These are phyloP conservation scores for Moringa oleifera DNA, from an alignment of 345 rosid species.

Conservation along the genomic window DNA sequence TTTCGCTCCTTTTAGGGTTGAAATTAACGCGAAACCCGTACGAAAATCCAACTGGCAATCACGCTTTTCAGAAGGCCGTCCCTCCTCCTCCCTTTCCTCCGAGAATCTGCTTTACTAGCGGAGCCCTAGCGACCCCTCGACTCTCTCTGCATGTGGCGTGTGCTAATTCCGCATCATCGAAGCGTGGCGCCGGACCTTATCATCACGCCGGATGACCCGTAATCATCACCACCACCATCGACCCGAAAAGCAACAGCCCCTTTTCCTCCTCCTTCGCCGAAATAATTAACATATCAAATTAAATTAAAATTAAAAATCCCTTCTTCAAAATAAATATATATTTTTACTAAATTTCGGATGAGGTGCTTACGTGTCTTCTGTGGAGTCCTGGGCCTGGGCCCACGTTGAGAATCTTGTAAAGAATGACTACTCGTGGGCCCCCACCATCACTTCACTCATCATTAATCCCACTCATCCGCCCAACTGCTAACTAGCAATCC, in stretches of 20 bases:
- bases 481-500: no score
- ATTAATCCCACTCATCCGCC: constrained; percentile 24
- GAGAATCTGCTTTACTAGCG: background rate
- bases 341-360: no score
- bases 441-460: constrained; percentile 16
- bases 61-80: background rate
- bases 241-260: background rate
- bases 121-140: no score
- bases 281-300: no score
- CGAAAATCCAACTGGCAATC: background rate
- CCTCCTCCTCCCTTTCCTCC: no score
- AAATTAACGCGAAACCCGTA: background rate
- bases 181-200: constrained; percentile 49
- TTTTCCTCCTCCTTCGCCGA: no score
- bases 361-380: background rate
- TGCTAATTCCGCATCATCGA: constrained; percentile 32
- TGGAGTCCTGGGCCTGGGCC: constrained; percentile 6
- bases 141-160: constrained; percentile 19
- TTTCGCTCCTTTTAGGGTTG: background rate
- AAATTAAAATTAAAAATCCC: no score
- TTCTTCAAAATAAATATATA: no score
- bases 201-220: constrained; percentile 25
- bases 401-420: constrained; percentile 13
- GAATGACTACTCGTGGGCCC: constrained; percentile 2
- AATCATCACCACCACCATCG: constrained; percentile 23